Percentiles rank a stretch among this genome's conserved stretches.
Conservation (phyloP, 257 asterid species). For the Gynochthodes officinalis region DNA sequence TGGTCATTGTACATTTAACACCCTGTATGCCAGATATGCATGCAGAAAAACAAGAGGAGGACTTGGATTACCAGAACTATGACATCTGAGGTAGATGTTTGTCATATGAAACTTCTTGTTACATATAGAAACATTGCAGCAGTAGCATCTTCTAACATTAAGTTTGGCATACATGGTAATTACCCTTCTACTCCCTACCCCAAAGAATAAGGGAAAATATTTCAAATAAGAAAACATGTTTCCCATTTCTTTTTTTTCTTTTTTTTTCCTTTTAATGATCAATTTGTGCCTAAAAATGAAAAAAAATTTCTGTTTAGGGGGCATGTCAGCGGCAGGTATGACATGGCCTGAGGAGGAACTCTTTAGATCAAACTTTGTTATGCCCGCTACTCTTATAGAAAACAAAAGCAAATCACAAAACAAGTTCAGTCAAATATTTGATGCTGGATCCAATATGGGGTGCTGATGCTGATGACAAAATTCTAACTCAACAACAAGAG, state of each 20-base stretch:
- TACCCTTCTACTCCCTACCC: not conserved
- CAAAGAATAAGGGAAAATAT: not conserved
- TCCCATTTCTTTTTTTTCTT: not conserved
- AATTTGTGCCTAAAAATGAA: no score
- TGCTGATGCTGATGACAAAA: not conserved
- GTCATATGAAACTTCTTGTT: not conserved
- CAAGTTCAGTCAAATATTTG: not conserved
- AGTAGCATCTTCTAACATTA: no score
- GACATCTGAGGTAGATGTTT: not conserved
- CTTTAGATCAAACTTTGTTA: not conserved
- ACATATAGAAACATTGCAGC: not conserved
- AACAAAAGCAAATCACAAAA: not conserved
- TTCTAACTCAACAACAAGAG: not conserved
- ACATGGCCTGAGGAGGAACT: not conserved
- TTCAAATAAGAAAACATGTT: not conserved
- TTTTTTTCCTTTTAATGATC: no score
- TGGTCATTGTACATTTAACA: not conserved
- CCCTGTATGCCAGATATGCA: not conserved
- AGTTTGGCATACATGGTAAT: not conserved
- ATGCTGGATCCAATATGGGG: not conserved
- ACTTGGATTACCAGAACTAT: not conserved
- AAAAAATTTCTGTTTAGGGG: no score
- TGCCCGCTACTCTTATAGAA: not conserved
- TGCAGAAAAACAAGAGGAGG: not conserved
- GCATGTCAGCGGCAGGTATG: not conserved